A percentile compares a stretch with the other conserved stretches of the same genome.
Evolutionary conservation across 1,284 basidiomycete species (phyloP).

Genomic region (Ceratobasidium papillatum): DNA sequence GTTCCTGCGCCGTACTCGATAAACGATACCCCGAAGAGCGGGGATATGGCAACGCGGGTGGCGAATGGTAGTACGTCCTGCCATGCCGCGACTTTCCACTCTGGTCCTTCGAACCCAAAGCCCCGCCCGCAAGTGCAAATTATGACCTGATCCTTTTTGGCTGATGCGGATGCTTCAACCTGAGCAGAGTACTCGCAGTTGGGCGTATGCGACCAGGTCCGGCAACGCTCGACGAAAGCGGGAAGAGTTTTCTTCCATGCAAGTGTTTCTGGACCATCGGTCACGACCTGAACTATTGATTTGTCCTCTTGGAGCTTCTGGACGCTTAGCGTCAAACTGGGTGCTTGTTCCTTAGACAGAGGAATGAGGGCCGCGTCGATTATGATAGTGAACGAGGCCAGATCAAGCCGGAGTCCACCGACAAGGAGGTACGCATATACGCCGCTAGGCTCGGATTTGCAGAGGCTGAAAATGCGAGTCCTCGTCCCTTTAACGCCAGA

Average conservation of each 20-base stretch:
- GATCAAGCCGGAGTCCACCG: conserved; percentile 22
- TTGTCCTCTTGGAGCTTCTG: not conserved
- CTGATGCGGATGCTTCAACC: conserved; percentile 50
- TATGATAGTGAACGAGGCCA: not conserved
- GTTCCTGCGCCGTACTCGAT: conserved; percentile 52
- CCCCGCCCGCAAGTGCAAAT: conserved; percentile 63
- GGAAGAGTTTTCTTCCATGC: conserved; percentile 62
- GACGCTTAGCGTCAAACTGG: not conserved
- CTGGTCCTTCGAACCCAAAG: conserved; percentile 50
- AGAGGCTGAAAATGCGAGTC: not conserved
- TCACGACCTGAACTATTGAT: not conserved
- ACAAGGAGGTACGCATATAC: conserved; percentile 5
- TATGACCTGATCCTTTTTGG: no score
- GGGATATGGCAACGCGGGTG: conserved; percentile 60
- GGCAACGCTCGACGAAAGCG: conserved; percentile 60
- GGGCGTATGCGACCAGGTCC: conserved; percentile 59
- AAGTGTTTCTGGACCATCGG: conserved; percentile 50
- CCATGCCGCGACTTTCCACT: conserved; percentile 50
- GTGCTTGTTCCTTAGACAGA: not conserved
- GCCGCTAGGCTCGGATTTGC: not conserved
- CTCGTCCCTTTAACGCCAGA: not conserved
- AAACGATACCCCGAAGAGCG: conserved; percentile 60
- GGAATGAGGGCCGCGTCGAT: conserved; percentile 14
- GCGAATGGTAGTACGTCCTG: conserved; percentile 53
- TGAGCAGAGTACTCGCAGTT: conserved; percentile 60